Percentiles rank a stretch among this genome's conserved stretches.
Evolutionary conservation across 176 grass and related monocot species (phyloP).

Genomic region (Carex myosuroides): DNA sequence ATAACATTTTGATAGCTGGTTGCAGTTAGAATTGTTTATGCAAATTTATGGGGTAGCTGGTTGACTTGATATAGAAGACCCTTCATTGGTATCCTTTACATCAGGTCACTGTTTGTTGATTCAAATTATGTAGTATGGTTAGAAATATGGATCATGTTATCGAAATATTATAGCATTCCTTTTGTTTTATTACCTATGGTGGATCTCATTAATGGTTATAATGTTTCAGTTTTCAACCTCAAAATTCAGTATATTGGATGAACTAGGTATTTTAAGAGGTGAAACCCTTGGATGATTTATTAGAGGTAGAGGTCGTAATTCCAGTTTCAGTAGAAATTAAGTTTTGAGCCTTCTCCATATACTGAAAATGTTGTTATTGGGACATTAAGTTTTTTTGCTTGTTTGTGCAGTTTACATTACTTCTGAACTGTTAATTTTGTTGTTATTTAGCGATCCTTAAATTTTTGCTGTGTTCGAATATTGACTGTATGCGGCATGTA

Average conservation of each 20-base stretch:
- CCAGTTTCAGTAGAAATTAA: background rate
- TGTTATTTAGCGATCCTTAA: background rate
- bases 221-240: background rate
- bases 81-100: background rate
- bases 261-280: background rate
- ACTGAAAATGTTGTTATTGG: background rate
- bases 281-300: background rate
- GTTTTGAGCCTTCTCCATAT: background rate
- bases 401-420: background rate
- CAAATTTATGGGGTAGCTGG: background rate
- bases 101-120: background rate
- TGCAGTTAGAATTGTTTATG: no score
- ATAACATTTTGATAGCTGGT: background rate
- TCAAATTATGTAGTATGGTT: background rate
- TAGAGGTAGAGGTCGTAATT: background rate
- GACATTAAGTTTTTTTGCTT: background rate
- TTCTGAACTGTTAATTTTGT: background rate
- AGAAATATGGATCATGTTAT: background rate
- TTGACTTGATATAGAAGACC: background rate
- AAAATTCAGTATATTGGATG: background rate
- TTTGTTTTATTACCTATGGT: background rate
- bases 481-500: no score
- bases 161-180: background rate
- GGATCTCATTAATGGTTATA: background rate
- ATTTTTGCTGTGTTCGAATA: background rate